These are phyloP conservation scores for Pistacia vera DNA, from an alignment of 345 rosid genomes.

Conservation along the genomic window DNA sequence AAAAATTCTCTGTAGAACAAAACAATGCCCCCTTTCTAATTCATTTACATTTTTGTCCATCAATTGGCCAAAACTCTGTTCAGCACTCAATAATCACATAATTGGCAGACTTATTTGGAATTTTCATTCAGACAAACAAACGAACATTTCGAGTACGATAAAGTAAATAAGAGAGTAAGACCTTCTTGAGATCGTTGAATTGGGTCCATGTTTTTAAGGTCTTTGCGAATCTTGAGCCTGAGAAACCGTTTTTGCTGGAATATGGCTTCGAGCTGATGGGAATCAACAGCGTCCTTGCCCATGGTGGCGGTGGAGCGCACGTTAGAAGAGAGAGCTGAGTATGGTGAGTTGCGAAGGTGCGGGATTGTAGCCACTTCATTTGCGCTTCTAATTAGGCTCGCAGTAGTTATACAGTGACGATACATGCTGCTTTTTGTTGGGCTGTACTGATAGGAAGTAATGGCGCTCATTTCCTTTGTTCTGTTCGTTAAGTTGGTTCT, in stretches of 20 bases:
- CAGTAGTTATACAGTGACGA: constrained; percentile 4
- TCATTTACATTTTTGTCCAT: background rate
- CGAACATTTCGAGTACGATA: constrained; percentile 9
- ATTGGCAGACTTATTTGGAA: background rate
- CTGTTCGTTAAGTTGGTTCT: background rate
- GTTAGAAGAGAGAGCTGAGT: background rate
- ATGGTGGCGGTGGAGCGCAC: background rate
- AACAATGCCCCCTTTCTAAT: background rate
- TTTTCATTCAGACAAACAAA: constrained; percentile 12
- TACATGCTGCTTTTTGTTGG: background rate
- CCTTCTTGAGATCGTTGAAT: constrained; percentile 14
- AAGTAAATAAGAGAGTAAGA: background rate
- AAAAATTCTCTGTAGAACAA: background rate
- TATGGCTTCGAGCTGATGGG: constrained; percentile 16
- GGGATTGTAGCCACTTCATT: background rate
- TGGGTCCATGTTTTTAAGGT: constrained; percentile 23
- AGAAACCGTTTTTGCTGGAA: constrained; percentile 12
- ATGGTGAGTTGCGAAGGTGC: background rate
- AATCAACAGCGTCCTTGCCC: constrained; percentile 7
- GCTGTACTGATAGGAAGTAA: background rate
- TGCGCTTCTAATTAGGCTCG: background rate
- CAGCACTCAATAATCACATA: background rate
- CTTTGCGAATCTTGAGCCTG: constrained; percentile 19
- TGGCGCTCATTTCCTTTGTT: constrained; percentile 8
- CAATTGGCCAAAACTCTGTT: background rate